Percentiles rank a stretch among this genome's conserved stretches.
phyloP scores from a whole-genome alignment of 495 filamentous ascomycete species.

The Talaromyces nanjingensis region DNA sequence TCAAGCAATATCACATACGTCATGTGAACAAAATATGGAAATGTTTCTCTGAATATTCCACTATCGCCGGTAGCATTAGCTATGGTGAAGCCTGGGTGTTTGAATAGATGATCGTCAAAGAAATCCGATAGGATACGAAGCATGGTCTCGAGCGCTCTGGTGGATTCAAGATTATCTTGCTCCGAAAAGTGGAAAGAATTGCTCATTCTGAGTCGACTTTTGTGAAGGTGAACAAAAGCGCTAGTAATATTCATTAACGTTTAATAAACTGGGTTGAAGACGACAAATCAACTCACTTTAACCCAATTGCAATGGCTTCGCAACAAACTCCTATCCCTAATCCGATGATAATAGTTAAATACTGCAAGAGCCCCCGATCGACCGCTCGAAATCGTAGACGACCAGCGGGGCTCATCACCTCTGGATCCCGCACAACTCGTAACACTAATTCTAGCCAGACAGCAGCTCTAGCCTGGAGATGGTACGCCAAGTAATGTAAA shows the following conservation, averaged over 20 bases:
- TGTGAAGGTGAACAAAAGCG: conserved; percentile 6
- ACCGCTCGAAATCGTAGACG: background rate
- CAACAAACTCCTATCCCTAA: conserved; percentile 3
- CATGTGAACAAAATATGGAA: conserved; percentile 8
- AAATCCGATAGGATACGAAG: background rate
- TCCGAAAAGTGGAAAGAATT: background rate
- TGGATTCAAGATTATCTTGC: conserved; percentile 3
- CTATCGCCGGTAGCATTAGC: background rate
- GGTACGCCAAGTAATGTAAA: background rate
- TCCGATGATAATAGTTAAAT: background rate
- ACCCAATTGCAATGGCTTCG: background rate
- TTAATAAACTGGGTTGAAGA: too few relatives aligned
- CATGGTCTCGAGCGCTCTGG: conserved; percentile 4
- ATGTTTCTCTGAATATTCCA: conserved; percentile 1
- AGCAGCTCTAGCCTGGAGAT: conserved; percentile 8
- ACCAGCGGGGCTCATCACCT: background rate
- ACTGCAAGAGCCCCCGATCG: background rate
- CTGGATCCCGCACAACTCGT: background rate
- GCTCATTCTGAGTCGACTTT: background rate
- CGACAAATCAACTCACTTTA: conserved; percentile 1
- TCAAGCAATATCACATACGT: conserved; percentile 2
- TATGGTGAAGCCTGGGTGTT: background rate
- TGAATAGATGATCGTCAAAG: background rate
- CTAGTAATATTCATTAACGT: background rate
- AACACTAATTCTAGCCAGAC: conserved; percentile 5